Conservation (phyloP, 257 asterid species). For the Jaltomata sinuosa region DNA sequence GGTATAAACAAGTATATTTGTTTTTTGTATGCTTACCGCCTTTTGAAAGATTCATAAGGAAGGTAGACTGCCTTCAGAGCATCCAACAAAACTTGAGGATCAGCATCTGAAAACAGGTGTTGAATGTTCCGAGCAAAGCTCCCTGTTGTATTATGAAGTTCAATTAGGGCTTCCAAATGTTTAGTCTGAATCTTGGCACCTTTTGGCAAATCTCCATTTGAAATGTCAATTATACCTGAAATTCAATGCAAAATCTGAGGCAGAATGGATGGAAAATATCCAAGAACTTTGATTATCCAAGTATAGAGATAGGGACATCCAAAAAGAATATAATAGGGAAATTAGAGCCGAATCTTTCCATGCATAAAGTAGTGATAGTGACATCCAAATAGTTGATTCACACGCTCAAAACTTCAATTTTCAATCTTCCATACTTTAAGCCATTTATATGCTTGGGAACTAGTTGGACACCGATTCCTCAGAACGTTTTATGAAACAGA, state of each 20-base stretch:
- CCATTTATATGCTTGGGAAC: background rate
- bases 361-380: background rate
- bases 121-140: conserved; percentile 84
- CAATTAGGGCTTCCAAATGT: conserved; percentile 82
- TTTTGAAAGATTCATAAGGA: conserved; percentile 86
- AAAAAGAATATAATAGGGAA: background rate
- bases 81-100: conserved; percentile 59
- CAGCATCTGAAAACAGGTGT: conserved; percentile 78
- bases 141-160: conserved; percentile 77
- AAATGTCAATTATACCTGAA: conserved; percentile 91
- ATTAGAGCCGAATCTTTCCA: background rate
- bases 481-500: background rate
- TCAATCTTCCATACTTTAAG: background rate
- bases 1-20: background rate
- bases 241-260: conserved; percentile 11
- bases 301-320: background rate
- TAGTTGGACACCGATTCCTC: background rate
- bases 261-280: conserved; percentile 2
- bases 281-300: background rate
- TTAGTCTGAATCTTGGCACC: conserved; percentile 78
- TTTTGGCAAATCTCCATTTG: conserved; percentile 83
- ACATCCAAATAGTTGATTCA: background rate
- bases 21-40: conserved; percentile 35
- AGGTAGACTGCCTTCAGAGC: conserved; percentile 76
- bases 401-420: background rate